These are phyloP conservation scores for Fusarium abutilonis DNA, from an alignment of 2,329 filamentous ascomycete species.

Conservation along the genomic window DNA sequence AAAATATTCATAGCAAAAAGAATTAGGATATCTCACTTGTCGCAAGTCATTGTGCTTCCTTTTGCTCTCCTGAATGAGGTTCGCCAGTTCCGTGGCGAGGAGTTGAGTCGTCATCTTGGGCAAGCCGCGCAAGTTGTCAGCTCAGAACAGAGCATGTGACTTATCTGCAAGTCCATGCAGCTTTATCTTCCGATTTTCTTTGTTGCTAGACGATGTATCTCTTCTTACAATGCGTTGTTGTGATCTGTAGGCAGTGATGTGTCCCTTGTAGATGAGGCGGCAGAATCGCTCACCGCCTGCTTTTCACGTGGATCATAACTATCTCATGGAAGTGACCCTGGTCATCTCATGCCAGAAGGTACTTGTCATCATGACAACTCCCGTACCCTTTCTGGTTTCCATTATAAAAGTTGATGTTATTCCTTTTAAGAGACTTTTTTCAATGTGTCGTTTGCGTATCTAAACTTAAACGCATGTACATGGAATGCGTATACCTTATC, in stretches of 20 bases:
- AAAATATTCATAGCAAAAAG: background rate
- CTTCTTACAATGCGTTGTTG: constrained; percentile 26
- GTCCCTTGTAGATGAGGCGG: constrained; percentile 46
- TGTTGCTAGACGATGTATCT: constrained; percentile 31
- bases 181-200: constrained; percentile 18
- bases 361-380: constrained; percentile 16
- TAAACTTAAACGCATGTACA: too few species aligned
- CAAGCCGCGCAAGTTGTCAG: constrained; percentile 33
- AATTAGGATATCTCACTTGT: constrained; percentile 65
- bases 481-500: background rate
- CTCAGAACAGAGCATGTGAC: constrained; percentile 42
- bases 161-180: constrained; percentile 44
- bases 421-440: background rate
- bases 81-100: constrained; percentile 85
- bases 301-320: constrained; percentile 39
- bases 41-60: constrained; percentile 90
- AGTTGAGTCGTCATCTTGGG: constrained; percentile 88
- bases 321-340: constrained; percentile 1
- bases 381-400: background rate
- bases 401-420: background rate
- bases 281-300: constrained; percentile 46
- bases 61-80: constrained; percentile 94
- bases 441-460: background rate
- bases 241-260: constrained; percentile 43
- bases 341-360: constrained; percentile 9